Base-by-base conservation (phyloP, 1,284 basidiomycete genomes). In the Heterobasidion annosum region DNA sequence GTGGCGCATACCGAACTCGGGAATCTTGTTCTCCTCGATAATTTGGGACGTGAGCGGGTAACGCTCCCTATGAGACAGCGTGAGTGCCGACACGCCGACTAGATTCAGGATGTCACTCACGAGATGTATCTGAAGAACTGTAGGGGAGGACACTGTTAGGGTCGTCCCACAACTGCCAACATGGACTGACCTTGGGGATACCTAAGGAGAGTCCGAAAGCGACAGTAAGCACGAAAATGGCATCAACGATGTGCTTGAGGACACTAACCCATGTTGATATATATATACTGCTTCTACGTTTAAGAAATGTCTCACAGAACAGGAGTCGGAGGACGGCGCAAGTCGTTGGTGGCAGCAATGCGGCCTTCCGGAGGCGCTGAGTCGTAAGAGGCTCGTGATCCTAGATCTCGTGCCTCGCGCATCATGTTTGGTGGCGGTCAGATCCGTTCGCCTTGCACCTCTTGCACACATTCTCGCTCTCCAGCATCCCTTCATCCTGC, bases 21-120 rank as follows among this genome's bases (percentile, higher is more conserved):
- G 95, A 58, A 98, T 98, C 74, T 92, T 91, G 73, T 96, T 94
- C 77, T 94, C 92, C 71, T 94, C 83, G 63, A 99, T 97, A 61
- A 99, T 78, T 70, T 99, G 96, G 45, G 95, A 98, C 50, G 96
- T 99, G 63, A 99, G 82, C 57, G 97, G 96, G 69, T 99, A 99
- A 61, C 97, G 86, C 77, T 99, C 97, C 63, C 91, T 93, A 64
- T 6, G 48, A 47, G 8, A 16, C 43, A 42, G 2, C n/a, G 34
- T 66, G 13, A 64, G 54, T 25, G 3, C 18, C 37, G 16, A 44
- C 45, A 8, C 34, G n/a, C 34, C 54, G 32, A 52, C 8, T 1
- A 45, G 44, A 6, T 3, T 18, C 6, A 25, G 19, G 32, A 55
- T 1, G 16, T 46, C 12, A 73, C 86, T 65, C 67, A 90, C 85